A percentile compares a stretch with the other conserved stretches of the same genome.
phyloP scores from a whole-genome alignment of 2,329 filamentous ascomycete genomes.

The Cladosporium phlei region DNA sequence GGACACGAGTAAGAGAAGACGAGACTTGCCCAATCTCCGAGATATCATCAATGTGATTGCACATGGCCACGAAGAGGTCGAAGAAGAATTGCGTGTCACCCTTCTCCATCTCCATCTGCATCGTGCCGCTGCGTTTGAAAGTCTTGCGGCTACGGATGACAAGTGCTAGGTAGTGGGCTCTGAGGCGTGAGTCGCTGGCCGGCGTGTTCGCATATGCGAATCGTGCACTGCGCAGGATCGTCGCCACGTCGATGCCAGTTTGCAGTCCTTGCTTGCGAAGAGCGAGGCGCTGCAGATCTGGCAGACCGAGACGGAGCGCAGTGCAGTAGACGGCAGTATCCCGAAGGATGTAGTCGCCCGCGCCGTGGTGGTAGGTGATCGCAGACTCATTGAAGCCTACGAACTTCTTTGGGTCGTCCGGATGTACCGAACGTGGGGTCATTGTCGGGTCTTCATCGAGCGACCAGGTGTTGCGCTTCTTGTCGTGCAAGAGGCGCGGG shows the following conservation, averaged over 20 bases:
- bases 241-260: slow-evolving; percentile 84
- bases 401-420: slow-evolving; percentile 25
- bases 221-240: slow-evolving; percentile 85
- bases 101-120: slow-evolving; percentile 97
- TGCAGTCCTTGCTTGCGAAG: slow-evolving; percentile 93
- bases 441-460: slow-evolving; percentile 61
- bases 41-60: slow-evolving; percentile 96
- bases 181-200: slow-evolving; percentile 84
- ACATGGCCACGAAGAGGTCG: slow-evolving; percentile 96
- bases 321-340: slow-evolving; percentile 95
- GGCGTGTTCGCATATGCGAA: slow-evolving; percentile 95
- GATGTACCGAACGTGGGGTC: slow-evolving; percentile 38
- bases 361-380: slow-evolving; percentile 71
- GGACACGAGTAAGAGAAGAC: slow-evolving; percentile 15
- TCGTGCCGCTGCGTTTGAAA: slow-evolving; percentile 96
- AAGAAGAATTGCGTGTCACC: slow-evolving; percentile 87
- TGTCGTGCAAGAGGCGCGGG: slow-evolving; percentile 81
- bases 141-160: slow-evolving; percentile 96
- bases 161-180: slow-evolving; percentile 93
- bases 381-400: slow-evolving; percentile 59
- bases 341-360: slow-evolving; percentile 72
- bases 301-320: slow-evolving; percentile 83
- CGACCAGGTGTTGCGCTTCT: slow-evolving; percentile 80
- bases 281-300: slow-evolving; percentile 85
- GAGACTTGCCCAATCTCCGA: slow-evolving; percentile 72